Evolutionary conservation across 2,329 filamentous ascomycete species (phyloP).

Genomic region (Penicillium janthinellum): DNA sequence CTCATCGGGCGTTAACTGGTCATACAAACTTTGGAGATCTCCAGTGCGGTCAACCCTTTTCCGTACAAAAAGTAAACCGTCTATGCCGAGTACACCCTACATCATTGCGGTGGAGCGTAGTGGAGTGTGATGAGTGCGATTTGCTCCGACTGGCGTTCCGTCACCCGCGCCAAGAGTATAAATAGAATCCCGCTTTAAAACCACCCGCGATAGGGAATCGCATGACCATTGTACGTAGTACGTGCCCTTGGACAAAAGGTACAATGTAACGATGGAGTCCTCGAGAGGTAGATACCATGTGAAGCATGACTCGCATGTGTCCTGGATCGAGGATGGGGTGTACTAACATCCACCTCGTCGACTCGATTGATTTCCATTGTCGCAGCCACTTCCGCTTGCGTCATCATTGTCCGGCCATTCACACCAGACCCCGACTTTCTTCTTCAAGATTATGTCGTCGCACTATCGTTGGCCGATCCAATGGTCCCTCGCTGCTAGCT

Average conservation of each 20-base stretch:
- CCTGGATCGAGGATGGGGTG: neutral
- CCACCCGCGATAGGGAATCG: neutral
- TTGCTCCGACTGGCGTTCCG: neutral
- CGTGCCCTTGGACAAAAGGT: neutral
- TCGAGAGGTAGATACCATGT: neutral
- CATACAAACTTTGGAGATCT: neutral
- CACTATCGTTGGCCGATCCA: neutral
- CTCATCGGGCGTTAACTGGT: neutral
- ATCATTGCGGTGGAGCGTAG: neutral
- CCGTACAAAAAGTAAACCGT: neutral
- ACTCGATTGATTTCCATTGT: neutral
- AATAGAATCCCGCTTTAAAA: neutral
- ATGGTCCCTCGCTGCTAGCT: neutral
- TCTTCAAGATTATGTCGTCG: neutral
- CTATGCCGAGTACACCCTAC: neutral
- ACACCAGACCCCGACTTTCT: neutral
- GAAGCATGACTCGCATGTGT: neutral
- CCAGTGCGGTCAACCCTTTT: neutral
- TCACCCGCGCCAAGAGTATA: constrained; percentile 1
- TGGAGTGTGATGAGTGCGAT: constrained; percentile 1
- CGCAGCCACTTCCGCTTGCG: constrained; percentile 8
- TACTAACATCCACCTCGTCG: neutral
- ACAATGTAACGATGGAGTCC: neutral
- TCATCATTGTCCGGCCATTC: constrained; percentile 7
- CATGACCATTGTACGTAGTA: neutral